A percentile compares a stretch with the other conserved stretches of the same genome.
Conservation (phyloP, 352 stramenopile genomes). For the Globisporangium nunn region DNA sequence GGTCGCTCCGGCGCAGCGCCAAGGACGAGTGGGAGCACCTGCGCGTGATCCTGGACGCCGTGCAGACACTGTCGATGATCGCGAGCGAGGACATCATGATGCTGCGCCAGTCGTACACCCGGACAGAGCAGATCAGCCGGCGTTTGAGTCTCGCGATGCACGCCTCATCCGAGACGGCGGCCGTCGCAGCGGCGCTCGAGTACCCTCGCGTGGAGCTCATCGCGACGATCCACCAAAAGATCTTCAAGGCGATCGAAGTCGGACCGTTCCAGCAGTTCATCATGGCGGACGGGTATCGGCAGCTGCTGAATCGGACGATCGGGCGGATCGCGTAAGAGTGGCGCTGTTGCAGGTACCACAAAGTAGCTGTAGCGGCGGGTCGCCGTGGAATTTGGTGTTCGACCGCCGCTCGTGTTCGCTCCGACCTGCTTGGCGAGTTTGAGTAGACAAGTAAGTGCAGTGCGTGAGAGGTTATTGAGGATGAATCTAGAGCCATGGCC, state of each 20-base stretch:
- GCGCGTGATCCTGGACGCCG: constrained; percentile 49
- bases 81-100: constrained; percentile 42
- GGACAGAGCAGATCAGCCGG: constrained; percentile 59
- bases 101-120: constrained; percentile 49
- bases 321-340: constrained; percentile 45
- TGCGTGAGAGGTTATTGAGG: constrained; percentile 6
- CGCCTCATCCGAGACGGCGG: constrained; percentile 2
- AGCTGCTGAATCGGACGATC: constrained; percentile 66
- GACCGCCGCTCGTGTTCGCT: no score
- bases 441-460: neutral
- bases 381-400: neutral
- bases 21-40: constrained; percentile 80
- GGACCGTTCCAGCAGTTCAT: constrained; percentile 80
- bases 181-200: constrained; percentile 37
- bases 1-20: constrained; percentile 26
- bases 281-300: constrained; percentile 57
- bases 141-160: constrained; percentile 67
- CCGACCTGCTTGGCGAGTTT: no score
- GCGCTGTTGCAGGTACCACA: no score
- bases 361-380: no score
- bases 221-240: constrained; percentile 62
- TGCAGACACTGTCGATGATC: constrained; percentile 52
- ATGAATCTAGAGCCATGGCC: constrained; percentile 6
- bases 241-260: constrained; percentile 71
- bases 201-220: constrained; percentile 72